phyloP scores from a whole-genome alignment of 2,329 filamentous ascomycete genomes.

The Trichophaea hybrida region DNA sequence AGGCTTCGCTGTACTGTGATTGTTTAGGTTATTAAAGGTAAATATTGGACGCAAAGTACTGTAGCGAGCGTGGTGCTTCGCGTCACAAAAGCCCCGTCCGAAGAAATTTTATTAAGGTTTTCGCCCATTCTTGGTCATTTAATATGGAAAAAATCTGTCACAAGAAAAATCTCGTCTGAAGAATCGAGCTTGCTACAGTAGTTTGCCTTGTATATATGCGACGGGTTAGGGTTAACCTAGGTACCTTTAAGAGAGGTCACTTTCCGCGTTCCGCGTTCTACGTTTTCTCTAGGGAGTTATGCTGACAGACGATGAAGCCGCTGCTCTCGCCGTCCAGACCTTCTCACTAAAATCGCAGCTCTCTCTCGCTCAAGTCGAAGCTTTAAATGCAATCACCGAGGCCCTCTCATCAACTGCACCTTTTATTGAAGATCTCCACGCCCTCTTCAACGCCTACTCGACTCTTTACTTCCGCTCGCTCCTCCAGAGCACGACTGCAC shows the following conservation, averaged over 20 bases:
- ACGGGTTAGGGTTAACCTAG: neutral
- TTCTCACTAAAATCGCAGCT: neutral
- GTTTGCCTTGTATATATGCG: no score
- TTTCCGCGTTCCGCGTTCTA: neutral
- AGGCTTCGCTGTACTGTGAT: no score
- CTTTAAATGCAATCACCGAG: neutral
- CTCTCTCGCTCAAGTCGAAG: neutral
- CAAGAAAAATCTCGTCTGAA: no score
- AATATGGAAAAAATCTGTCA: no score
- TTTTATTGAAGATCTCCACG: conserved; percentile 32
- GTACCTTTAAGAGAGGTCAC: neutral
- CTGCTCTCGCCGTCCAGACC: conserved; percentile 6
- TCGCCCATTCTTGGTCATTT: no score
- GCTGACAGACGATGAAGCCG: conserved; percentile 9
- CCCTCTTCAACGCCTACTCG: conserved; percentile 33
- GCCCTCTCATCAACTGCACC: neutral
- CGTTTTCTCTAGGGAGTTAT: neutral
- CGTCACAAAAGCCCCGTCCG: no score
- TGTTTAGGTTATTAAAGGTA: no score
- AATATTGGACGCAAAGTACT: no score
- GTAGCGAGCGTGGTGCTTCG: no score
- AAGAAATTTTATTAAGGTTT: no score
- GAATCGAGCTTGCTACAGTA: no score
- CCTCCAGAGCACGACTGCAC: conserved; percentile 32
- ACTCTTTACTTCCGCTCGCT: conserved; percentile 34